Evolutionary conservation across 441 rosid species (phyloP).

Genomic region (Erodium trifolium): DNA sequence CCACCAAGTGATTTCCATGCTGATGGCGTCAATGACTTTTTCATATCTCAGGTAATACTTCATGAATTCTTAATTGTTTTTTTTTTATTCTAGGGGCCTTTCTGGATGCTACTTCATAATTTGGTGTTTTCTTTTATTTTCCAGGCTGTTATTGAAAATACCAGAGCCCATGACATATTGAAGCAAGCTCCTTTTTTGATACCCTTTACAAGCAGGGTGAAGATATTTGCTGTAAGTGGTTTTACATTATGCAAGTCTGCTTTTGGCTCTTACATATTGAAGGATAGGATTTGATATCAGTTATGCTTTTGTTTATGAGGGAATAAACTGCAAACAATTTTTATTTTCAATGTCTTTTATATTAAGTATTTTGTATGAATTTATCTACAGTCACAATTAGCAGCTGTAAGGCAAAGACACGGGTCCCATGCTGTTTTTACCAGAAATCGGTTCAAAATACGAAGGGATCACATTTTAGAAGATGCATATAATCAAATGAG

Average conservation of each 20-base stretch:
- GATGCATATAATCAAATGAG: constrained; percentile 99
- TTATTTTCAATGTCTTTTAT: constrained; percentile 15
- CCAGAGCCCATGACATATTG: constrained; percentile 86
- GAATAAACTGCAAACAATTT: constrained; percentile 8
- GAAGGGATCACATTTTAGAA: constrained; percentile 90
- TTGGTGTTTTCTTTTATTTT: constrained; percentile 22
- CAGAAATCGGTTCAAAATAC: constrained; percentile 81
- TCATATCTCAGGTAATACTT: constrained; percentile 73
- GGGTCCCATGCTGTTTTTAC: constrained; percentile 70
- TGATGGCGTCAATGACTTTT: constrained; percentile 76
- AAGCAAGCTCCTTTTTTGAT: constrained; percentile 95
- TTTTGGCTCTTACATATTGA: constrained; percentile 9
- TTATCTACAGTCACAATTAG: constrained; percentile 63
- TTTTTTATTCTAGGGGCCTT: constrained; percentile 11
- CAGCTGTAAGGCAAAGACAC: constrained; percentile 57
- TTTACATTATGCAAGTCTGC: constrained; percentile 1
- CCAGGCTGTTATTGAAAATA: constrained; percentile 80
- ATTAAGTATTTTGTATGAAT: constrained; percentile 10
- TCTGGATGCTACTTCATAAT: constrained; percentile 22
- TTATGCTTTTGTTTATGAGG: not conserved
- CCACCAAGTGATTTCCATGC: constrained; percentile 88
- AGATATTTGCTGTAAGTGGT: constrained; percentile 79
- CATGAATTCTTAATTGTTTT: constrained; percentile 20
- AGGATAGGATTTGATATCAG: constrained; percentile 14
- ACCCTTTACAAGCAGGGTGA: constrained; percentile 95